A percentile compares a stretch with the other conserved stretches of the same genome.
phyloP scores from a whole-genome alignment of 2,329 filamentous ascomycete genomes.

The Ceratocystis papillata region DNA sequence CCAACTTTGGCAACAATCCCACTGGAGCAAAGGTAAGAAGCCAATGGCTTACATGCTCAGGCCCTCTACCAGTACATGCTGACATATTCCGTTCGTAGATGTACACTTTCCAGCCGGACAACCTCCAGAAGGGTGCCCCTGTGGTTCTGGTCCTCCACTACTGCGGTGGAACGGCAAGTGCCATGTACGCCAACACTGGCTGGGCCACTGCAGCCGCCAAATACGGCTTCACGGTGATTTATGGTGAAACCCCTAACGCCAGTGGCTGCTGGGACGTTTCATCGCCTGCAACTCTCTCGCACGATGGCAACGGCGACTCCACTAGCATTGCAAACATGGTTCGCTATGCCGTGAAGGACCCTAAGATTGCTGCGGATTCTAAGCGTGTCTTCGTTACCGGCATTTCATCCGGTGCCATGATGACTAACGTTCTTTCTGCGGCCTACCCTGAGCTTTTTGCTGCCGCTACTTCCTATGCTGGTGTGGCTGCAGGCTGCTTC shows the following conservation, averaged over 20 bases:
- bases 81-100: conserved; percentile 23
- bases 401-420: conserved; percentile 40
- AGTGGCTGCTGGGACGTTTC: conserved; percentile 50
- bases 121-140: conserved; percentile 34
- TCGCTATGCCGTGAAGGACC: conserved; percentile 41
- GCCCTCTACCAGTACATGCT: neutral
- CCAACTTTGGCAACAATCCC: conserved; percentile 33
- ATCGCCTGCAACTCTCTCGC: conserved; percentile 40
- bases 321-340: conserved; percentile 51
- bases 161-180: conserved; percentile 41
- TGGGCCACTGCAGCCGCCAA: conserved; percentile 38
- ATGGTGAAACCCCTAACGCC: conserved; percentile 42
- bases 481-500: conserved; percentile 48
- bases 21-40: conserved; percentile 24
- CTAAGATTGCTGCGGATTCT: conserved; percentile 38
- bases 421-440: conserved; percentile 38
- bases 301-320: conserved; percentile 47
- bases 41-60: neutral
- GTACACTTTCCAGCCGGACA: conserved; percentile 32
- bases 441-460: conserved; percentile 46
- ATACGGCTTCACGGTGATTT: conserved; percentile 42
- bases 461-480: conserved; percentile 42
- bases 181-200: conserved; percentile 39
- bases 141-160: conserved; percentile 45
- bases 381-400: conserved; percentile 46